These are phyloP conservation scores for Iberis pinnata DNA, from an alignment of 345 rosid genomes.

Conservation along the genomic window DNA sequence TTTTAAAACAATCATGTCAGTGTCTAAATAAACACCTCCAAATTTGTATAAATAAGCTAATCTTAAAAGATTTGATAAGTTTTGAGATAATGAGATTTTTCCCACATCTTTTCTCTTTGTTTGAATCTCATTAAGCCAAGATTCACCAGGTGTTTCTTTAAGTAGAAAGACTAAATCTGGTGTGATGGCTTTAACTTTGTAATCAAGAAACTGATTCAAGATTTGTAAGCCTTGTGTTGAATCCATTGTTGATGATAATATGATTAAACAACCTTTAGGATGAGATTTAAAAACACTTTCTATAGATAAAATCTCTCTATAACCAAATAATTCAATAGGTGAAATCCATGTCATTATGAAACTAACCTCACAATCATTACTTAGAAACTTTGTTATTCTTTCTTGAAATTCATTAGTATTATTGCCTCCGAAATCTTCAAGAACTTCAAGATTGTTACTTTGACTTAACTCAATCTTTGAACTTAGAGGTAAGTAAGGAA, in stretches of 20 bases:
- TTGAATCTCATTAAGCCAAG: slow-evolving; percentile 47
- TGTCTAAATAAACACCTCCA: slow-evolving; percentile 72
- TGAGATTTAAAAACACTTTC: slow-evolving; percentile 49
- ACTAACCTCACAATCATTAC: slow-evolving; percentile 35
- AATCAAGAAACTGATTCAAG: slow-evolving; percentile 44
- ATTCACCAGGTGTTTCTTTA: slow-evolving; percentile 46
- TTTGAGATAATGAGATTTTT: slow-evolving; percentile 43
- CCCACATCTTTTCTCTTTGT: slow-evolving; percentile 51
- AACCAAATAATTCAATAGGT: slow-evolving; percentile 36
- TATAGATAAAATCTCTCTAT: slow-evolving; percentile 42
- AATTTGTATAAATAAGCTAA: slow-evolving; percentile 47
- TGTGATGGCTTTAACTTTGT: slow-evolving; percentile 40
- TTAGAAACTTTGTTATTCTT: slow-evolving; percentile 36
- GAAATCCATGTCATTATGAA: slow-evolving; percentile 81
- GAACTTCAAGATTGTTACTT: background rate
- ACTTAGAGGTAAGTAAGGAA: slow-evolving; percentile 22
- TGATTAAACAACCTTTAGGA: slow-evolving; percentile 48
- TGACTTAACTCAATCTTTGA: slow-evolving; percentile 27
- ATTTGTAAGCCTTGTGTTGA: slow-evolving; percentile 36
- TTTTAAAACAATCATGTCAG: slow-evolving; percentile 56
- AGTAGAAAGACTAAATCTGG: slow-evolving; percentile 52
- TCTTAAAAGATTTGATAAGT: slow-evolving; percentile 55
- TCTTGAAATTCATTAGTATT: slow-evolving; percentile 24
- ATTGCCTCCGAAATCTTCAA: slow-evolving; percentile 17
- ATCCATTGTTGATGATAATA: slow-evolving; percentile 54